Evolutionary conservation across 257 asterid species (phyloP).

Genomic region (Pogostemon cablin): DNA sequence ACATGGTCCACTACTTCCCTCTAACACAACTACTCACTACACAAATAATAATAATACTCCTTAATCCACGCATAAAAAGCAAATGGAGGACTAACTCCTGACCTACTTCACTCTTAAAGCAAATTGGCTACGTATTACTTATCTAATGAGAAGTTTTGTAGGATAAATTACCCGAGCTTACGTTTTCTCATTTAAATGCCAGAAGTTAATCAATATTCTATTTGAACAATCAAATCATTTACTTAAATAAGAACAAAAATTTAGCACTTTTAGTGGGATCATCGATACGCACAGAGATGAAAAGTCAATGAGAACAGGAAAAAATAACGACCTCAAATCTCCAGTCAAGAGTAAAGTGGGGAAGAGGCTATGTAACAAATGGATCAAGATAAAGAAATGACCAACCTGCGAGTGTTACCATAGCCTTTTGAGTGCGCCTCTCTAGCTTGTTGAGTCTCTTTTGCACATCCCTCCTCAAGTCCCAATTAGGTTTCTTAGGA

Average conservation of each 20-base stretch:
- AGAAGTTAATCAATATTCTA: conserved; percentile 17
- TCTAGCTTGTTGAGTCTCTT: conserved; percentile 93
- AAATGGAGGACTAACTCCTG: background rate
- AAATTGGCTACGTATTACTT: background rate
- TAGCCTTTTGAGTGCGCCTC: conserved; percentile 84
- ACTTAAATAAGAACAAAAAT: background rate
- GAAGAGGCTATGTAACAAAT: background rate
- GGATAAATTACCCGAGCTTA: background rate
- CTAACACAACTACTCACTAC: too few relatives aligned
- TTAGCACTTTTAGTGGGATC: conserved; percentile 16
- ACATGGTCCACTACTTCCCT: too few relatives aligned
- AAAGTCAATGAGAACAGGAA: conserved; percentile 16
- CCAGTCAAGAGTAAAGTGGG: conserved; percentile 12
- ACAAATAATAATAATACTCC: too few relatives aligned
- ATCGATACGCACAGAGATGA: conserved; percentile 12
- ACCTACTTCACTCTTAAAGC: background rate
- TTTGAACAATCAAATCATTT: conserved; percentile 1
- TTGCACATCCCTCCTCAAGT: conserved; percentile 90
- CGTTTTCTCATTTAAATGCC: background rate
- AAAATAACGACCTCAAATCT: conserved; percentile 8
- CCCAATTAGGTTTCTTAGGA: conserved; percentile 99
- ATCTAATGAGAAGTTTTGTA: background rate
- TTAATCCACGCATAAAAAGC: too few relatives aligned
- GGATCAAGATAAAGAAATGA: conserved; percentile 21
- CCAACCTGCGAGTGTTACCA: conserved; percentile 74